Evolutionary conservation across 192 early-diverging fungal genomes (phyloP).

Genomic region (Neocallimastix lanati): DNA sequence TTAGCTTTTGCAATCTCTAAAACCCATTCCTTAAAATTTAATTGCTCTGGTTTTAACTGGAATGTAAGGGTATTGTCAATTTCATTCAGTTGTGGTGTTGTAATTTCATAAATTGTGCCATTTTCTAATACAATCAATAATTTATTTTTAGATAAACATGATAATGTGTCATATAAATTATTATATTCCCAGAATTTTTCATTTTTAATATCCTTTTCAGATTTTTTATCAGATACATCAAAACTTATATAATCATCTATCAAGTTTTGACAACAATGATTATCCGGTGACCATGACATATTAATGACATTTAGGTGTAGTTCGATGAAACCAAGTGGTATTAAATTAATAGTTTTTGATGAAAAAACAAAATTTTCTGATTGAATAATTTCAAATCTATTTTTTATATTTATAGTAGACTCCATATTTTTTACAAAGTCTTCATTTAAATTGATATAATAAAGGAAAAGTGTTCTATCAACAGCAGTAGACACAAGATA

Average conservation of each 20-base stretch:
- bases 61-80: not conserved
- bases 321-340: constrained; percentile 28
- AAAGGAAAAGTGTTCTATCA: constrained; percentile 34
- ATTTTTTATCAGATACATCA: not conserved
- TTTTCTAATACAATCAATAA: not conserved
- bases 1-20: not conserved
- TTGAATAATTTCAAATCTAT: not conserved
- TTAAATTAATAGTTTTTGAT: constrained; percentile 10
- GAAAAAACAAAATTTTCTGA: not conserved
- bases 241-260: not conserved
- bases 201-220: not conserved
- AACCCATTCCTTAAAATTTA: not conserved
- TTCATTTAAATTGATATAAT: constrained; percentile 13
- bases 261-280: constrained; percentile 8
- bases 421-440: not conserved
- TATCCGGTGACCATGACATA: constrained; percentile 29
- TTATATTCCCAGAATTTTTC: not conserved
- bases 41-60: not conserved
- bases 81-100: not conserved
- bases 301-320: constrained; percentile 6
- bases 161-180: not conserved
- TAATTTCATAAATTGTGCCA: not conserved
- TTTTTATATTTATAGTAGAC: constrained; percentile 8
- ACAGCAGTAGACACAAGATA: constrained; percentile 21
- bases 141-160: not conserved